Percentiles rank a stretch among this genome's conserved stretches.
Evolutionary conservation across 441 rosid genomes (phyloP).

Genomic region (Syzygium syzygioides): DNA sequence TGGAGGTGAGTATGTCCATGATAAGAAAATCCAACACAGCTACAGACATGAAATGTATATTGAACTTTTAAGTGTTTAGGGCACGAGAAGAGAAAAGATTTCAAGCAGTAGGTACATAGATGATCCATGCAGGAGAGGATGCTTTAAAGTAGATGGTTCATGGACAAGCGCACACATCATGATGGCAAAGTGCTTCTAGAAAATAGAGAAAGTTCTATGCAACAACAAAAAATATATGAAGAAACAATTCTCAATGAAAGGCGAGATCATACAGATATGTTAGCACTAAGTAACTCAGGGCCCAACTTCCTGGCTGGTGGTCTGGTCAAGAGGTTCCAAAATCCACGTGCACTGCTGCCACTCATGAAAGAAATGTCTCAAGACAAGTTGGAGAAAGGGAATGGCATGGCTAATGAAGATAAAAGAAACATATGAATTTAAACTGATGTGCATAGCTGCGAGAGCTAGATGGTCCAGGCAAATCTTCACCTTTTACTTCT

Average conservation of each 20-base stretch:
- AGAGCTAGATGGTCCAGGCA: constrained; percentile 7
- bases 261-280: constrained; percentile 36
- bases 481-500: constrained; percentile 45
- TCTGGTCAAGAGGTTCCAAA: constrained; percentile 50
- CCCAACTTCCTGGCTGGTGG: constrained; percentile 35
- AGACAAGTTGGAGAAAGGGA: constrained; percentile 2
- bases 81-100: background rate
- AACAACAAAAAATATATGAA: background rate
- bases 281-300: constrained; percentile 27
- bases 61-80: background rate
- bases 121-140: background rate
- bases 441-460: constrained; percentile 1
- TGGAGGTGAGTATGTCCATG: background rate
- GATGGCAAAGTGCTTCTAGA: background rate
- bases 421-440: background rate
- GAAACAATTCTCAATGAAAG: constrained; percentile 2
- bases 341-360: constrained; percentile 47
- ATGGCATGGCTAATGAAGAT: background rate
- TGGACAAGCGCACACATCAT: background rate
- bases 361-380: constrained; percentile 6
- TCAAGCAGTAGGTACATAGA: background rate
- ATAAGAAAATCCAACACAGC: background rate
- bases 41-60: background rate
- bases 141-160: background rate
- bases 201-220: background rate